Evolutionary conservation across 2,329 filamentous ascomycete genomes (phyloP).

Genomic region (Juglanconis juglandina): DNA sequence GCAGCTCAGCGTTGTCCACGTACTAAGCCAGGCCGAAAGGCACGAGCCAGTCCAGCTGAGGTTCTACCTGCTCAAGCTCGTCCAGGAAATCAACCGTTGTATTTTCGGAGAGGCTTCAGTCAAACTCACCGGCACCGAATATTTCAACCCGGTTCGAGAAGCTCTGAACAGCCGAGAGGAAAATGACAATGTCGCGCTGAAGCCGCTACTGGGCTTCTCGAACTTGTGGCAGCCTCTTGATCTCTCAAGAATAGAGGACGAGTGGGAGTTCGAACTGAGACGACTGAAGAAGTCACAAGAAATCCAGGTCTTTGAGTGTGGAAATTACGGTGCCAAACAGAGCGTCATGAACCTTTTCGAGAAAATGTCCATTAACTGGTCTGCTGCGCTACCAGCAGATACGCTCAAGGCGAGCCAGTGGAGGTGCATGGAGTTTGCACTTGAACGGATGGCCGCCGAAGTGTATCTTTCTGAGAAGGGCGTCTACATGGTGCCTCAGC

Average conservation of each 20-base stretch:
- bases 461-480: conserved; percentile 12
- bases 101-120: neutral
- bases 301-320: conserved; percentile 4
- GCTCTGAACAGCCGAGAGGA: neutral
- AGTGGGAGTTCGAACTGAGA: neutral
- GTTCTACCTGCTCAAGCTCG: conserved; percentile 1
- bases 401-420: conserved; percentile 9
- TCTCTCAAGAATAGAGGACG: neutral
- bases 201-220: conserved; percentile 4
- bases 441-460: conserved; percentile 16
- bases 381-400: conserved; percentile 8
- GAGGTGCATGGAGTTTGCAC: conserved; percentile 12
- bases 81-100: conserved; percentile 10
- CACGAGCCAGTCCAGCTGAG: conserved; percentile 4
- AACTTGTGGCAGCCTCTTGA: conserved; percentile 12
- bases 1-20: neutral
- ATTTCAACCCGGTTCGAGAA: neutral
- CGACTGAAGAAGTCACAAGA: neutral
- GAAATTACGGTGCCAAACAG: neutral
- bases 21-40: neutral
- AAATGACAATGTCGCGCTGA: conserved; percentile 3
- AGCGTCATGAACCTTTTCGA: conserved; percentile 13
- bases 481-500: conserved; percentile 2
- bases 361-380: conserved; percentile 15
- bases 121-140: neutral